Percentiles rank a stretch among this genome's conserved stretches.
Evolutionary conservation across 2,329 filamentous ascomycete genomes (phyloP).

Genomic region (Paracorniculantispora psalliotae): DNA sequence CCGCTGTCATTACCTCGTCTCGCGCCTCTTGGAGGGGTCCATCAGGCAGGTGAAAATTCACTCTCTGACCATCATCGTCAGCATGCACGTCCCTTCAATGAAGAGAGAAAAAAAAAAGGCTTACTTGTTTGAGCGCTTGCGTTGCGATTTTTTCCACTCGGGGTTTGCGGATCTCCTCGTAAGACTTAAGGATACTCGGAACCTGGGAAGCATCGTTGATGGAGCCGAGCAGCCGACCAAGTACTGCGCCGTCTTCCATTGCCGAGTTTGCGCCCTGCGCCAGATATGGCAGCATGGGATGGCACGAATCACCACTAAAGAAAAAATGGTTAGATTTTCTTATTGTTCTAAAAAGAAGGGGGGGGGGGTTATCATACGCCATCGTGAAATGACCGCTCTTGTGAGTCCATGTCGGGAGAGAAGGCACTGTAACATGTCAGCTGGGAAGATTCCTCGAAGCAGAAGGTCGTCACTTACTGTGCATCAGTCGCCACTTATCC

Average conservation of each 20-base stretch:
- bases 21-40: not conserved
- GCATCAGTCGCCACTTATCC: slow-evolving; percentile 67
- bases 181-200: slow-evolving; percentile 38
- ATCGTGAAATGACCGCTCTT: not conserved
- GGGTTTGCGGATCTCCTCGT: slow-evolving; percentile 43
- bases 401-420: not conserved
- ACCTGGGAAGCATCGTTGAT: slow-evolving; percentile 43
- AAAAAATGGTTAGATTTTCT: not conserved
- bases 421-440: slow-evolving; percentile 30
- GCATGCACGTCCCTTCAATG: not conserved
- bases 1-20: not conserved
- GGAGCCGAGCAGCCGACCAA: slow-evolving; percentile 53
- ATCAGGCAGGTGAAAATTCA: not conserved
- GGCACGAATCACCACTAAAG: slow-evolving; percentile 54
- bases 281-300: slow-evolving; percentile 59
- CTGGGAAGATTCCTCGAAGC: not conserved
- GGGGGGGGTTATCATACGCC: not conserved
- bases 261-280: slow-evolving; percentile 64
- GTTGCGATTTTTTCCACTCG: slow-evolving; percentile 50
- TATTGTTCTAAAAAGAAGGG: not conserved
- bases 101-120: not conserved
- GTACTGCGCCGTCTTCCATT: slow-evolving; percentile 62
- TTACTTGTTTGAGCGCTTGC: slow-evolving; percentile 52
- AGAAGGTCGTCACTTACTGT: slow-evolving; percentile 26
- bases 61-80: not conserved